A percentile compares a stretch with the other conserved stretches of the same genome.
These are phyloP conservation scores for Colletotrichum trifolii DNA, from an alignment of 2,329 filamentous ascomycete species.

Conservation along the genomic window DNA sequence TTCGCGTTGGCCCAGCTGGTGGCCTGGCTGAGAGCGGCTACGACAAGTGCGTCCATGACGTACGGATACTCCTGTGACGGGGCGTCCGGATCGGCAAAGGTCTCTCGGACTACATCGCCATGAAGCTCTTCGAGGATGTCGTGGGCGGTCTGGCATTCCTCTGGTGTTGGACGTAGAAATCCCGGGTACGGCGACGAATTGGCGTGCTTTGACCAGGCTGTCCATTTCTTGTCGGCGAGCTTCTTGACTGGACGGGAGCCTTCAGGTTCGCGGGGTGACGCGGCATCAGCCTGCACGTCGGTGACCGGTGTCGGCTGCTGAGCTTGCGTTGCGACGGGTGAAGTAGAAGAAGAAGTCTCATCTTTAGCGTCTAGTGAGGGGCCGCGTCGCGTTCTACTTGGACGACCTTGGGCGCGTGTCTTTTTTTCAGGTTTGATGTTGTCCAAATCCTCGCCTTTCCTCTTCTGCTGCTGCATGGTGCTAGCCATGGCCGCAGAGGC, in stretches of 20 bases:
- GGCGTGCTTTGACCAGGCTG: slow-evolving; percentile 9
- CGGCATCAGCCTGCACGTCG: background rate
- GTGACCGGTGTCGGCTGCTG: background rate
- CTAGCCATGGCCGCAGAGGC: background rate
- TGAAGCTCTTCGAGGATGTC: slow-evolving; percentile 14
- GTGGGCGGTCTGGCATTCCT: slow-evolving; percentile 1
- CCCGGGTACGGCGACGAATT: slow-evolving; percentile 9
- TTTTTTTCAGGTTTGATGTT: background rate
- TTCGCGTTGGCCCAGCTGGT: slow-evolving; percentile 26
- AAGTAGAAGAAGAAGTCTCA: background rate
- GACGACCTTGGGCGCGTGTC: background rate
- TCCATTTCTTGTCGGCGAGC: slow-evolving; percentile 12
- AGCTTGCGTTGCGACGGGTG: background rate
- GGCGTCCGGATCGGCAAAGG: slow-evolving; percentile 12
- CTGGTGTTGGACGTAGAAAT: background rate
- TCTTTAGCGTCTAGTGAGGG: background rate
- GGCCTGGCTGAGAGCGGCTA: slow-evolving; percentile 24
- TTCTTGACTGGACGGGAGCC: background rate
- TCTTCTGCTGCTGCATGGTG: background rate
- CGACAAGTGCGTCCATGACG: slow-evolving; percentile 26
- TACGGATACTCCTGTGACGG: background rate
- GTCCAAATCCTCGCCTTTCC: background rate
- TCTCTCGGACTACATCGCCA: slow-evolving; percentile 13
- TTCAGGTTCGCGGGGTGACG: background rate
- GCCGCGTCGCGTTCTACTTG: background rate